Conservation (phyloP, 2,329 filamentous ascomycete species). For the Fusarium beomiforme region DNA sequence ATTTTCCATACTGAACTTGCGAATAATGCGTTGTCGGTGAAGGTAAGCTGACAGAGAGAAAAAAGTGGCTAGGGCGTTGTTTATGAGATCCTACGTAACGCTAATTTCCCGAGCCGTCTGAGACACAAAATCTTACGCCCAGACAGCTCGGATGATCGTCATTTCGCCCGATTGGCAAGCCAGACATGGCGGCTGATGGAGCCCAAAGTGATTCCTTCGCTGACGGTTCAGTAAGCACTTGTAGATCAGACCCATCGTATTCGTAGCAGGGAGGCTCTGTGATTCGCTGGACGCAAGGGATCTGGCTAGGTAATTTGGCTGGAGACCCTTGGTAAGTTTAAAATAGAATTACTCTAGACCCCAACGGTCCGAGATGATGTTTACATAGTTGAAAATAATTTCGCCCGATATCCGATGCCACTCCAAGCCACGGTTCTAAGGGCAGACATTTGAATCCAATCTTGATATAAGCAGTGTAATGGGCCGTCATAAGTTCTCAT, state of each 20-base stretch:
- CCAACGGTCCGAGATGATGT: neutral
- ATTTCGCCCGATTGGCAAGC: neutral
- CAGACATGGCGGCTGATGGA: neutral
- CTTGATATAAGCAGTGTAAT: too few species aligned
- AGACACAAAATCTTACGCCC: neutral
- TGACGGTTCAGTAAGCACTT: neutral
- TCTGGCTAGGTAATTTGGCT: neutral
- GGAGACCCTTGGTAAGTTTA: neutral
- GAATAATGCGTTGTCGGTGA: fast-evolving
- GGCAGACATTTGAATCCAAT: neutral
- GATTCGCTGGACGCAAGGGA: too few species aligned
- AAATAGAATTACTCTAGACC: neutral
- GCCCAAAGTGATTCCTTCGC: neutral
- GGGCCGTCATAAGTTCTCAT: too few species aligned
- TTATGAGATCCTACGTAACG: neutral
- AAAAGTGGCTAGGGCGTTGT: neutral
- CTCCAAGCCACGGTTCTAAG: too few species aligned
- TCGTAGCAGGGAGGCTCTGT: neutral
- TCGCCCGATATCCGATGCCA: neutral
- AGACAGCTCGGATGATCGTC: neutral
- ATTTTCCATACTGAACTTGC: neutral
- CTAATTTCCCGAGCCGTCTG: neutral
- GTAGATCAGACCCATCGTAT: neutral
- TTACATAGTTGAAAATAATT: too few species aligned
- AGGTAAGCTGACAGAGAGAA: neutral